These are phyloP conservation scores for Curvularia hawaiiensis DNA, from an alignment of 2,329 filamentous ascomycete genomes.

Conservation along the genomic window DNA sequence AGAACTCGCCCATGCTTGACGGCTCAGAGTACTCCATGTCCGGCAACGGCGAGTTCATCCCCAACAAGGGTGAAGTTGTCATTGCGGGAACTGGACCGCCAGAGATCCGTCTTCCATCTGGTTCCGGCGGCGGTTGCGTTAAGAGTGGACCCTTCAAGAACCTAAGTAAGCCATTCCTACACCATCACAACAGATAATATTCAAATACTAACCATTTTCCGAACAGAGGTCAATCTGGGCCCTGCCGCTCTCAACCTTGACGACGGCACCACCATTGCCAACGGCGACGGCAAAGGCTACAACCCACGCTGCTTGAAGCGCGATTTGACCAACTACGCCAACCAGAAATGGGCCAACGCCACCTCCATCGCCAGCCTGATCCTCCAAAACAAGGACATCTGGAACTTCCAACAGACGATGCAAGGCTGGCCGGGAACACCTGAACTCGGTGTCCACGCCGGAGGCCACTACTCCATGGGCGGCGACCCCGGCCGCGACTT, in stretches of 20 bases:
- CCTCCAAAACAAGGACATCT: conserved; percentile 28
- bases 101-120: conserved; percentile 51
- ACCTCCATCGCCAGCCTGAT: conserved; percentile 30
- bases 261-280: conserved; percentile 34
- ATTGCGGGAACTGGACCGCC: conserved; percentile 24
- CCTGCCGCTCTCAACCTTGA: conserved; percentile 19
- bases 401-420: conserved; percentile 40
- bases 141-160: conserved; percentile 58
- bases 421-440: conserved; percentile 34
- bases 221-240: conserved; percentile 22
- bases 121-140: conserved; percentile 61
- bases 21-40: conserved; percentile 55
- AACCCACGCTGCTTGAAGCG: conserved; percentile 37
- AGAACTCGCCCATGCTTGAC: conserved; percentile 59
- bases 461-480: conserved; percentile 52
- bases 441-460: conserved; percentile 39
- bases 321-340: conserved; percentile 31
- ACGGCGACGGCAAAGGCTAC: conserved; percentile 22
- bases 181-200: background rate
- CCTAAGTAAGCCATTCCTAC: conserved; percentile 13
- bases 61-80: conserved; percentile 35
- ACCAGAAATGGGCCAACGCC: conserved; percentile 32
- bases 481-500: conserved; percentile 47
- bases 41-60: conserved; percentile 52
- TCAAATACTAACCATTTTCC: background rate